A percentile compares a stretch with the other conserved stretches of the same genome.
phyloP scores from a whole-genome alignment of 1,284 basidiomycete genomes.

The Cystobasidiaceae sp. region DNA sequence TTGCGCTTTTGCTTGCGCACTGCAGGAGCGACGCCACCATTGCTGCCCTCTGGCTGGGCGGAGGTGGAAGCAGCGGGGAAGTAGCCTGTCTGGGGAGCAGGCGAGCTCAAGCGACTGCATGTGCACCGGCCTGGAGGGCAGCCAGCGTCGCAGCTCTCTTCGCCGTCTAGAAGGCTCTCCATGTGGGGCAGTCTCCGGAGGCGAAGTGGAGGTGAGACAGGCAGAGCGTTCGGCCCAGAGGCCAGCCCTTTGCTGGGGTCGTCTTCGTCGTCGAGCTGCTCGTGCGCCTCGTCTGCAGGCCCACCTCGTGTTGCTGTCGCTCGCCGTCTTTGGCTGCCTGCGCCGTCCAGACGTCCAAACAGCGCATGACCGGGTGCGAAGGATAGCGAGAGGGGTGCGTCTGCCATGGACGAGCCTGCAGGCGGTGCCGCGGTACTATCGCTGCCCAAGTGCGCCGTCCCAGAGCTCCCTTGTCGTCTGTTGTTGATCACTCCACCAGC shows the following conservation, averaged over 20 bases:
- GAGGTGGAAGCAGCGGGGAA: too few relatives aligned
- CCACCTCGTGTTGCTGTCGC: neutral
- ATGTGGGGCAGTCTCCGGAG: neutral
- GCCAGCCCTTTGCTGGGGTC: constrained; percentile 19
- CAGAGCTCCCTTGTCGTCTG: too few relatives aligned
- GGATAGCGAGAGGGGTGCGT: too few relatives aligned
- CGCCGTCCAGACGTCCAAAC: too few relatives aligned
- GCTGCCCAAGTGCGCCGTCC: too few relatives aligned
- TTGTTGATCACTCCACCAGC: neutral
- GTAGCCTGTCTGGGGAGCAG: constrained; percentile 9
- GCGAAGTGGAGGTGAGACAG: constrained; percentile 18
- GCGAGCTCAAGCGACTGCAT: constrained; percentile 5
- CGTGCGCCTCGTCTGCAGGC: neutral
- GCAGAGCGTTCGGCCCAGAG: constrained; percentile 19
- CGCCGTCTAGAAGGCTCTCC: constrained; percentile 2
- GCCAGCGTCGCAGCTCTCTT: neutral
- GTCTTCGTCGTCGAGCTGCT: constrained; percentile 9
- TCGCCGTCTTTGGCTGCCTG: too few relatives aligned
- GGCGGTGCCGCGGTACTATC: too few relatives aligned
- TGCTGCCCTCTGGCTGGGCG: too few relatives aligned
- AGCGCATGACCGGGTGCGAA: too few relatives aligned
- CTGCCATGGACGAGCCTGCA: too few relatives aligned
- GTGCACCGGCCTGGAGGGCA: constrained; percentile 2
- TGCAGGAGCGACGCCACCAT: too few relatives aligned
- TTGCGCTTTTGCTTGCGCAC: too few relatives aligned